A percentile compares a stretch with the other conserved stretches of the same genome.
Evolutionary conservation across 1,284 basidiomycete genomes (phyloP).

Genomic region (Cutaneotrichosporon arboriforme): DNA sequence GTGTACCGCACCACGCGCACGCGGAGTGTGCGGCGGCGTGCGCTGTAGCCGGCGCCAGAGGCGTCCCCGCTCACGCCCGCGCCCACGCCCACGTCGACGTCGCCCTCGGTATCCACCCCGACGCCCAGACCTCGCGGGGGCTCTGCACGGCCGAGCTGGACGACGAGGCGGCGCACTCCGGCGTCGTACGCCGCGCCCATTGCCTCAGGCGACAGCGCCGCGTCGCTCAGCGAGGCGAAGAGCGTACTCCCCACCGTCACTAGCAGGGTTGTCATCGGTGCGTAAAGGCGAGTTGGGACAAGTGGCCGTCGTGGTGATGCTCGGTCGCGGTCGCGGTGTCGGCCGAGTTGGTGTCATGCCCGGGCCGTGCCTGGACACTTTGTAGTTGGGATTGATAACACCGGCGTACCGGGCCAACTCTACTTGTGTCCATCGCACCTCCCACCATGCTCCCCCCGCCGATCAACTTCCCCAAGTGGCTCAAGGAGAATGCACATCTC

Average conservation of each 20-base stretch:
- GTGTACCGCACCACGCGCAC: conserved; percentile 69
- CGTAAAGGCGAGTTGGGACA: no score
- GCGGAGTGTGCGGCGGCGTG: conserved; percentile 37
- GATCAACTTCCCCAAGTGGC: conserved; percentile 80
- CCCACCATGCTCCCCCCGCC: conserved; percentile 50
- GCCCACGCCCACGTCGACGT: conserved; percentile 14
- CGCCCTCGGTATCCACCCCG: no score
- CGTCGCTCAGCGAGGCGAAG: conserved; percentile 68
- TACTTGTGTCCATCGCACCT: background rate
- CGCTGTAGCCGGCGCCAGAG: background rate
- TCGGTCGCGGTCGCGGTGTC: background rate
- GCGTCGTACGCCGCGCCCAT: conserved; percentile 55
- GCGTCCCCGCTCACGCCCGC: background rate
- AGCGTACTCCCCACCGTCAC: conserved; percentile 85
- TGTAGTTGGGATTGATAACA: background rate
- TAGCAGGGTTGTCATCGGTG: conserved; percentile 50
- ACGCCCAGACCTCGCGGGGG: conserved; percentile 43
- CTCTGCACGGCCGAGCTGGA: conserved; percentile 66
- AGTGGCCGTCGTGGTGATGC: no score
- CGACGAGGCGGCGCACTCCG: conserved; percentile 58
- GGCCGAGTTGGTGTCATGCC: no score
- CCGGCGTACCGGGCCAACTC: no score
- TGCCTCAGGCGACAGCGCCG: conserved; percentile 57
- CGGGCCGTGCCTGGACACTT: background rate
- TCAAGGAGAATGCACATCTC: conserved; percentile 67